phyloP scores from a whole-genome alignment of 2,329 filamentous ascomycete genomes.

The Microsporum ferrugineum region DNA sequence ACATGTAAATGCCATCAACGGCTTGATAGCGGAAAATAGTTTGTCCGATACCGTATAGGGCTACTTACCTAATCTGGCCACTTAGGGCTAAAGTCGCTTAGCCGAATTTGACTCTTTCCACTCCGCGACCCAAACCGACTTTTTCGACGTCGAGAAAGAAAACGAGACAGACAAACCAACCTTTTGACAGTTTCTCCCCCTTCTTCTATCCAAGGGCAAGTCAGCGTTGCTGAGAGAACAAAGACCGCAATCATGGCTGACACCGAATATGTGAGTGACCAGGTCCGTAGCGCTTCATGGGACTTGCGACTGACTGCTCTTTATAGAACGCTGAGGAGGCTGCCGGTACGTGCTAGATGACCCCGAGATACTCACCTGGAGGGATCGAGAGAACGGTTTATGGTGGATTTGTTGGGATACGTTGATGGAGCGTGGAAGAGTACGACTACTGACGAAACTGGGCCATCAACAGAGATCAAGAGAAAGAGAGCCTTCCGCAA shows the following conservation, averaged over 20 bases:
- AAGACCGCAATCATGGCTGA: constrained; percentile 67
- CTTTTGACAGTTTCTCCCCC: constrained; percentile 27
- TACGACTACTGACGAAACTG: background rate
- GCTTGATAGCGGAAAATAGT: background rate
- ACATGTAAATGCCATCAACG: background rate
- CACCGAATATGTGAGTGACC: constrained; percentile 65
- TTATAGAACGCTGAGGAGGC: constrained; percentile 88
- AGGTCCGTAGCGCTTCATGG: background rate
- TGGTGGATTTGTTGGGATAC: background rate
- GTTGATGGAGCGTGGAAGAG: background rate
- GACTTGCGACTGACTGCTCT: constrained; percentile 22
- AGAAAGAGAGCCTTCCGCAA: constrained; percentile 99
- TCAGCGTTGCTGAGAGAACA: constrained; percentile 36
- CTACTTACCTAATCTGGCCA: constrained; percentile 1
- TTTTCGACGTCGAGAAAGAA: constrained; percentile 11
- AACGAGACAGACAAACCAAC: constrained; percentile 14
- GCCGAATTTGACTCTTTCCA: constrained; percentile 28
- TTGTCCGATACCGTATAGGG: background rate
- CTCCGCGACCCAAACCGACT: constrained; percentile 6
- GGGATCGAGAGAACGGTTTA: background rate
- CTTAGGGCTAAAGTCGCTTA: constrained; percentile 35
- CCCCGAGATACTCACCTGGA: background rate
- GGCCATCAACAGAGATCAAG: constrained; percentile 66
- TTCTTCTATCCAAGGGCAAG: constrained; percentile 36
- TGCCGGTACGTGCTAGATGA: constrained; percentile 49